Conservation (phyloP, 768 basidiomycete genomes). For the Tulasnella sp. region DNA sequence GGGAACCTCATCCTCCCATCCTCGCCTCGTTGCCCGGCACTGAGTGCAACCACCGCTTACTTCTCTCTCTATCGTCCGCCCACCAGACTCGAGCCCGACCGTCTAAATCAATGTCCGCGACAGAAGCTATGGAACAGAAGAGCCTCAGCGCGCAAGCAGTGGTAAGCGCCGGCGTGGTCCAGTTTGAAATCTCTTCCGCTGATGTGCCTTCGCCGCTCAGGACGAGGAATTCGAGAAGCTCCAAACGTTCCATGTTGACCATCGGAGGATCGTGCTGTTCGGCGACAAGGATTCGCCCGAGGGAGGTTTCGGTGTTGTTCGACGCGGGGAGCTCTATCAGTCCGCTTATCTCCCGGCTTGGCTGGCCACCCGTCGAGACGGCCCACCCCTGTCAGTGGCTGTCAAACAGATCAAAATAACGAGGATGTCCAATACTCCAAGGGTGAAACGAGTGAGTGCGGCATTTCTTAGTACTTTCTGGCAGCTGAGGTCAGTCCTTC, state of each 20-base stretch:
- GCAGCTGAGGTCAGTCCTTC: neutral
- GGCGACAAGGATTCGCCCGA: neutral
- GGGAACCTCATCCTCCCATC: too few species aligned
- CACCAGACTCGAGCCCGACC: accelerated
- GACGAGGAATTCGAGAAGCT: neutral
- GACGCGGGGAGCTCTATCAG: neutral
- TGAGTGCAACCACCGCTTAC: neutral
- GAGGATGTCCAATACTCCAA: neutral
- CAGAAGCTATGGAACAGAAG: neutral
- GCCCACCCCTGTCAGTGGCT: neutral
- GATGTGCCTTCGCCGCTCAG: neutral
- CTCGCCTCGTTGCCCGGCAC: too few species aligned
- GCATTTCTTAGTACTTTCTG: neutral
- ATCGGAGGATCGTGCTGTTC: neutral
- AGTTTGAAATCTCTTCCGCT: neutral
- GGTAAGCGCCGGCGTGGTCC: neutral
- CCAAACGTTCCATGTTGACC: neutral
- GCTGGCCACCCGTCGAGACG: neutral
- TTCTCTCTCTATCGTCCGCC: too few species aligned
- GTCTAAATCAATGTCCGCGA: neutral
- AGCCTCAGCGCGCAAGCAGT: neutral
- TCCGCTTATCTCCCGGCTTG: neutral
- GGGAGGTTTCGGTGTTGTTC: neutral
- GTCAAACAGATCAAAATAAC: neutral
- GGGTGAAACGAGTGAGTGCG: neutral